These are phyloP conservation scores for Solanum virginianum DNA, from an alignment of 257 asterid species.

Conservation along the genomic window DNA sequence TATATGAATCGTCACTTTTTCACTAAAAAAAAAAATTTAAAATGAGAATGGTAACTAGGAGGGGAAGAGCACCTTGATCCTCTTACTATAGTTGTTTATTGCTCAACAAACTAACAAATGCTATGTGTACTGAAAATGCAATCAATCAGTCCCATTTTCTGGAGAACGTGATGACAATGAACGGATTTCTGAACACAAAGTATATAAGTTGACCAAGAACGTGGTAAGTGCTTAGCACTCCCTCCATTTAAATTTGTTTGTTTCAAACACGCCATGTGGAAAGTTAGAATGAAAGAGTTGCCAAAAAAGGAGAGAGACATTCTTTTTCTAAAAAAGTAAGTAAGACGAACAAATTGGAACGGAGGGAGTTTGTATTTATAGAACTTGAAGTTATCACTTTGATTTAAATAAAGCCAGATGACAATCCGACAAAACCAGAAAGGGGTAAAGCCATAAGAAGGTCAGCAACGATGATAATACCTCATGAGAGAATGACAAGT, in stretches of 20 bases:
- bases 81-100: not conserved
- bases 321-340: too few species aligned
- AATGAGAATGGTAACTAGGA: not conserved
- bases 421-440: not conserved
- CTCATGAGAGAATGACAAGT: constrained; percentile 87
- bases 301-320: too few species aligned
- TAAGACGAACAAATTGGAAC: too few species aligned
- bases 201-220: not conserved
- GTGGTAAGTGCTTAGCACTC: not conserved
- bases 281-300: too few species aligned
- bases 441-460: not conserved
- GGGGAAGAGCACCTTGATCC: not conserved
- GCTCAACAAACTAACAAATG: not conserved
- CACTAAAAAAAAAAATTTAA: not conserved
- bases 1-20: not conserved
- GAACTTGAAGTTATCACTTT: not conserved
- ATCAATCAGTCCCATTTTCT: not conserved
- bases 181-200: not conserved
- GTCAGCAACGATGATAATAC: constrained; percentile 1
- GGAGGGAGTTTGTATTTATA: not conserved
- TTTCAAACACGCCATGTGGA: too few species aligned
- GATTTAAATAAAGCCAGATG: not conserved
- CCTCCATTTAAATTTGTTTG: too few species aligned
- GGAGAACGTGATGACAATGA: not conserved
- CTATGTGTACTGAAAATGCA: not conserved